These are phyloP conservation scores for Astrephomene gubernaculifera DNA, from an alignment of 139 green algal genomes.

Conservation along the genomic window DNA sequence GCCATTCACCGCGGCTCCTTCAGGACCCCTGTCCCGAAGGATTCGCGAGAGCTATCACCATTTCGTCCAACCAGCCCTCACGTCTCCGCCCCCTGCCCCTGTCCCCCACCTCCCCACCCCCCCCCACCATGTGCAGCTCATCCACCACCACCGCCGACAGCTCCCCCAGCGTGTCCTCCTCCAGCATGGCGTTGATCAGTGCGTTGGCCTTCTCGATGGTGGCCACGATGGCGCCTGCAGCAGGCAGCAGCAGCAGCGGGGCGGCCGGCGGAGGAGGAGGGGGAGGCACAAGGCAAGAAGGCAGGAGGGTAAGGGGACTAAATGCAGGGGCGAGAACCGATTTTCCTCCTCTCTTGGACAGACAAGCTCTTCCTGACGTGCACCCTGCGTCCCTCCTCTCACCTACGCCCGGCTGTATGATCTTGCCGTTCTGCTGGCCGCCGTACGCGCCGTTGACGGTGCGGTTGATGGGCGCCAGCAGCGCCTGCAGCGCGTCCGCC, in stretches of 20 bases:
- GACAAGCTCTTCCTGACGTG: neutral
- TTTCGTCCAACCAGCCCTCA: no score
- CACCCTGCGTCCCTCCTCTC: neutral
- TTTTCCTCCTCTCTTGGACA: no score
- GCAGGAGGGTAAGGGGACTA: no score
- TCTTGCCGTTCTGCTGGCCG: conserved; percentile 35
- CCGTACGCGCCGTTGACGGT: conserved; percentile 67
- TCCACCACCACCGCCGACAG: conserved; percentile 87
- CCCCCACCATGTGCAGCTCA: conserved; percentile 91
- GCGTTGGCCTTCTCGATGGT: conserved; percentile 94
- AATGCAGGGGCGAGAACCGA: no score
- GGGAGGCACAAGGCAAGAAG: neutral
- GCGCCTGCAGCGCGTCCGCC: conserved; percentile 47
- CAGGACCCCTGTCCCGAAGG: no score
- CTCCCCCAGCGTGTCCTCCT: conserved; percentile 75
- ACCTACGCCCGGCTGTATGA: conserved; percentile 39
- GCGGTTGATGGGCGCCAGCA: conserved; percentile 57
- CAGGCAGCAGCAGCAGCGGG: neutral
- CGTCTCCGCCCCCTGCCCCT: no score
- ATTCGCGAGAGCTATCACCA: no score
- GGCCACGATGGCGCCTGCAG: conserved; percentile 76
- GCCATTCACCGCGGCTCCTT: no score
- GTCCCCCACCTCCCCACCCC: no score
- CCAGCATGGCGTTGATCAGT: conserved; percentile 79
- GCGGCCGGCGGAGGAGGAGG: neutral